phyloP scores from a whole-genome alignment of 768 basidiomycete species.

The Serpula lacrymans region DNA sequence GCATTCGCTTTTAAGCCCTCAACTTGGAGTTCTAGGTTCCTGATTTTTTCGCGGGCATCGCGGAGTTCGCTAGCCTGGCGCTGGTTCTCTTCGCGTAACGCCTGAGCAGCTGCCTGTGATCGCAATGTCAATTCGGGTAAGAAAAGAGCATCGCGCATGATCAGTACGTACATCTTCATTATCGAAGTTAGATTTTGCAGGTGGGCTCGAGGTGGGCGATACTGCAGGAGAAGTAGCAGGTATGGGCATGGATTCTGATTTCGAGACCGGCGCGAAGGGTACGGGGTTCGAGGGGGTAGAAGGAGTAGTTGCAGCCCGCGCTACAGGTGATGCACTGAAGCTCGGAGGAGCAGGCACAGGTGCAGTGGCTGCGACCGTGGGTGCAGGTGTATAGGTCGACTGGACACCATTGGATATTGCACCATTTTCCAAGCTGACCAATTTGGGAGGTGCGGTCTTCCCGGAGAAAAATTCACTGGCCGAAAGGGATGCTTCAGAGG shows the following conservation, averaged over 20 bases:
- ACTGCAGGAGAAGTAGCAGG: slow-evolving; percentile 11
- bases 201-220: slow-evolving; percentile 4
- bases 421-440: slow-evolving; percentile 78
- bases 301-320: slow-evolving; percentile 28
- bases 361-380: slow-evolving; percentile 24
- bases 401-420: slow-evolving; percentile 28
- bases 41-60: slow-evolving; percentile 77
- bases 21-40: slow-evolving; percentile 80
- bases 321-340: slow-evolving; percentile 14
- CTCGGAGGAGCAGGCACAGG: slow-evolving; percentile 23
- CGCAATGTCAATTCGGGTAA: not conserved
- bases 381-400: slow-evolving; percentile 15
- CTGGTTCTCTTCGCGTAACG: slow-evolving; percentile 55
- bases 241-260: slow-evolving; percentile 28
- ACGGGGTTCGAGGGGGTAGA: slow-evolving; percentile 28
- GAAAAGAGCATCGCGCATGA: slow-evolving; percentile 1
- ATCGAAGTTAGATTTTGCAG: no score
- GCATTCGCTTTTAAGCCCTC: slow-evolving; percentile 75
- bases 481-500: slow-evolving; percentile 72
- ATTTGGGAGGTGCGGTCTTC: slow-evolving; percentile 72
- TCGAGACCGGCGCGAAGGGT: slow-evolving; percentile 25
- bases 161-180: slow-evolving; percentile 28
- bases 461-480: slow-evolving; percentile 88
- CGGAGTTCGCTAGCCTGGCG: slow-evolving; percentile 64
- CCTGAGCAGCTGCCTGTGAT: slow-evolving; percentile 18